Evolutionary conservation across 345 rosid species (phyloP).

Genomic region (Viola odorata): DNA sequence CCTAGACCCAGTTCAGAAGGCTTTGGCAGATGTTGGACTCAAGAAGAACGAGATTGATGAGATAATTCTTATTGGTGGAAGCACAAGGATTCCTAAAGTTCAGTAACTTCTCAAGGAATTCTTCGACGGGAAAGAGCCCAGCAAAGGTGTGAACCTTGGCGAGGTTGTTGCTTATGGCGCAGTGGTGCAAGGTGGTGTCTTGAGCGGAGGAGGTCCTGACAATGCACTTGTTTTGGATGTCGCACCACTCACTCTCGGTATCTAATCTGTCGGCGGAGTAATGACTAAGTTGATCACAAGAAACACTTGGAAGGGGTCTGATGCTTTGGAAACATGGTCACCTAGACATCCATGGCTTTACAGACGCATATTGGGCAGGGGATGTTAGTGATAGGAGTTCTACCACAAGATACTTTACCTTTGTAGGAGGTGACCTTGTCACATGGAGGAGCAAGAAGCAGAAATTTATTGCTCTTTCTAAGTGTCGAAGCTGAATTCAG

Average conservation of each 20-base stretch:
- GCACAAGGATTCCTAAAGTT: constrained; percentile 29
- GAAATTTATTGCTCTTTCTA: too few relatives aligned
- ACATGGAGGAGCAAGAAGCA: too few relatives aligned
- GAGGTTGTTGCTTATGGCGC: constrained; percentile 32
- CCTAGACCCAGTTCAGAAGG: constrained; percentile 26
- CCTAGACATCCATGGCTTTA: too few relatives aligned
- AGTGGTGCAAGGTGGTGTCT: constrained; percentile 27
- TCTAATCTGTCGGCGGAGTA: constrained; percentile 27
- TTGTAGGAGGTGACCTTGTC: too few relatives aligned
- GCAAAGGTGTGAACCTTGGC: constrained; percentile 31
- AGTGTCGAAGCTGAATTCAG: too few relatives aligned
- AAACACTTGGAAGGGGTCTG: too few relatives aligned
- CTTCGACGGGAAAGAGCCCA: too few relatives aligned
- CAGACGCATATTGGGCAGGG: too few relatives aligned
- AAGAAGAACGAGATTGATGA: constrained; percentile 23
- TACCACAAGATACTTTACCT: too few relatives aligned
- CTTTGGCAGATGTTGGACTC: too few relatives aligned
- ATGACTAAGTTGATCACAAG: constrained; percentile 26
- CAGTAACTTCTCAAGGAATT: constrained; percentile 27
- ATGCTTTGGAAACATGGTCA: too few relatives aligned
- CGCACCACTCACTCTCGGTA: constrained; percentile 26
- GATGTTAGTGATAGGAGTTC: too few relatives aligned
- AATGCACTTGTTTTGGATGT: constrained; percentile 24
- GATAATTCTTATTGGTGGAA: constrained; percentile 31
- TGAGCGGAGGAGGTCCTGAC: constrained; percentile 30